phyloP scores from a whole-genome alignment of 2,329 filamentous ascomycete genomes.

The Leptographium radiaticola region DNA sequence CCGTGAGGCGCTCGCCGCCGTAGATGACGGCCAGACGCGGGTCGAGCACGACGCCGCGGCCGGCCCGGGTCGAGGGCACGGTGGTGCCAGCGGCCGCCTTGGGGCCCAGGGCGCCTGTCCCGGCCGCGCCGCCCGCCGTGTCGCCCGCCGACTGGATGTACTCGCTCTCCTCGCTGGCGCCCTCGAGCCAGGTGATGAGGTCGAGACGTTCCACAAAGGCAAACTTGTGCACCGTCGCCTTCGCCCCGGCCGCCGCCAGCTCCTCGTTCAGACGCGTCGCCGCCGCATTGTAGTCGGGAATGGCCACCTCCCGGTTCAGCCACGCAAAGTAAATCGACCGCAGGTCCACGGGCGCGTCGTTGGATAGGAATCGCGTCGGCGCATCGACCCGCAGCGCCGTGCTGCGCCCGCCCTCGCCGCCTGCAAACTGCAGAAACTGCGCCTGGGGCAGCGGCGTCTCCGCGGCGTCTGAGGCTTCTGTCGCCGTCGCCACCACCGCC shows the following conservation, averaged over 20 bases:
- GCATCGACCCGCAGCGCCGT: conserved; percentile 55
- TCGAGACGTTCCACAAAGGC: conserved; percentile 87
- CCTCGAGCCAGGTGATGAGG: conserved; percentile 85
- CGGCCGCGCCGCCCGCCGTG: conserved; percentile 16
- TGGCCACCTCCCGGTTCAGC: conserved; percentile 80
- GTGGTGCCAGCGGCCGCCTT: conserved; percentile 23
- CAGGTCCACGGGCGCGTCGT: conserved; percentile 61
- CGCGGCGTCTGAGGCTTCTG: conserved; percentile 46
- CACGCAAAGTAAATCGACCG: conserved; percentile 95
- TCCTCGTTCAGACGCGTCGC: conserved; percentile 71
- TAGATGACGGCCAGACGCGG: conserved; percentile 80
- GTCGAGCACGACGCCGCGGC: conserved; percentile 39
- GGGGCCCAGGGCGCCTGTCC: conserved; percentile 19
- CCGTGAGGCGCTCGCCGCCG: conserved; percentile 79
- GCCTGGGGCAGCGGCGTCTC: conserved; percentile 59
- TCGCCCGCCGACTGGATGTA: conserved; percentile 78
- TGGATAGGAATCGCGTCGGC: conserved; percentile 79
- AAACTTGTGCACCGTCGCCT: conserved; percentile 68
- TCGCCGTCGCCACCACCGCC: conserved; percentile 61
- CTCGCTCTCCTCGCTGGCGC: conserved; percentile 79
- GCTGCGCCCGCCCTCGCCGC: conserved; percentile 21
- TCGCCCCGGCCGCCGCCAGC: conserved; percentile 39
- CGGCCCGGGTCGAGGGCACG: conserved; percentile 16
- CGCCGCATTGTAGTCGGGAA: conserved; percentile 81
- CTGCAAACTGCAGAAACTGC: conserved; percentile 64